Percentiles rank a stretch among this genome's conserved stretches.
Conservation (phyloP, 2,329 filamentous ascomycete species). For the Arthrinium phaeospermum region DNA sequence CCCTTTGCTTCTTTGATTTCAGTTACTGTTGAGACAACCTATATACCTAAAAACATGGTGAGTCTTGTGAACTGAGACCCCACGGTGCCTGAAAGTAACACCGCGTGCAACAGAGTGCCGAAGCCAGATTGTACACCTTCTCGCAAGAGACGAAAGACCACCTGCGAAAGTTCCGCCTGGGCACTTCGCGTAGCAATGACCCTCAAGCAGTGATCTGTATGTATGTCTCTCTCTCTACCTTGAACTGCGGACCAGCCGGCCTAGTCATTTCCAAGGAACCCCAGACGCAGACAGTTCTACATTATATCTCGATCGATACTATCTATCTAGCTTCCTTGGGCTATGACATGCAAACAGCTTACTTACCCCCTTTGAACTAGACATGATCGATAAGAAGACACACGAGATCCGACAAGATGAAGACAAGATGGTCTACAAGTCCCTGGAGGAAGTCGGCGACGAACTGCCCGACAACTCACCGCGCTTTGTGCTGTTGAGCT, state of each 20-base stretch:
- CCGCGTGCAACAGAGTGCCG: conserved; percentile 62
- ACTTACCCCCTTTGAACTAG: conserved; percentile 52
- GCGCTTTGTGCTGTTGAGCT: conserved; percentile 87
- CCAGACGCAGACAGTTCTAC: background rate
- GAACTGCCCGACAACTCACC: conserved; percentile 93
- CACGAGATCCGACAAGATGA: conserved; percentile 88
- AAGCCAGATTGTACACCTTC: conserved; percentile 91
- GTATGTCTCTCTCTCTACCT: conserved; percentile 47
- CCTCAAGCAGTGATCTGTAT: conserved; percentile 95
- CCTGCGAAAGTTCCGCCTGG: conserved; percentile 91
- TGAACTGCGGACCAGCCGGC: background rate
- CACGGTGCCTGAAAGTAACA: background rate
- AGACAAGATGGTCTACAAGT: conserved; percentile 77
- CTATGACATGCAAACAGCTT: background rate
- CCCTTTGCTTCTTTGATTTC: background rate
- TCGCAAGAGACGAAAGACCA: conserved; percentile 87
- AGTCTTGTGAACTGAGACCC: background rate
- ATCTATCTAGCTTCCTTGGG: background rate
- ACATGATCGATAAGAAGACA: conserved; percentile 87
- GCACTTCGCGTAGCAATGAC: conserved; percentile 83
- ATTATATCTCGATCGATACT: background rate
- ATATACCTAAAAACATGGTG: conserved; percentile 2
- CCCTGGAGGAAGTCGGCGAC: conserved; percentile 80
- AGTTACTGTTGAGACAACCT: background rate
- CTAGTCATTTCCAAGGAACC: background rate